Evolutionary conservation across 2,329 filamentous ascomycete species (phyloP), one percentile per base, ranked within the genome.

Genomic region (Claviceps maximensis): DNA sequence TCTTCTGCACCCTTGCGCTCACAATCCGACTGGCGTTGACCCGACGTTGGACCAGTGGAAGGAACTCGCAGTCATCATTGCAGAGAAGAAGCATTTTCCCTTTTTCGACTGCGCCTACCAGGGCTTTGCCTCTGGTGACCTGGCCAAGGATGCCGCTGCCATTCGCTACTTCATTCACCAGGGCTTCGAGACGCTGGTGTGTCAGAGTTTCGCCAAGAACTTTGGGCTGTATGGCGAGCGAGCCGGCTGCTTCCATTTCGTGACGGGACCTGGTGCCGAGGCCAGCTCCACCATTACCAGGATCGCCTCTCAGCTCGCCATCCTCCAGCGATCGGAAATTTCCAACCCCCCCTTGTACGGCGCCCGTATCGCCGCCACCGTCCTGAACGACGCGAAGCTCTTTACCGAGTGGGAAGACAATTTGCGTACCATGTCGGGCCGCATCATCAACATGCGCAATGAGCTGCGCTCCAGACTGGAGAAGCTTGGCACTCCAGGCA

Each of bases 21-120:
- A 98, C 76, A 98, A 98, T 75, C 93, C 93, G 38, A 98, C 93
- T 1, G 93, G 93, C 55, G 90, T 98, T 58, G 93, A 98, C 71
- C 90, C 90, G 8, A 95, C 90, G 21, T 77, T 86, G 60, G 88
- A 91, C 52, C 93, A 98, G 74, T 98, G 93, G 93, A 88, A 86
- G 69, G 80, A 94, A 72, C 82, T 98, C 57, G 89, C 91, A 51
- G 69, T 76, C 45, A 70, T 95, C 46, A 83, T 97, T 69, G 80
- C 79, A 62, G 70, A 80, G 63, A 89, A 86, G 72, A 80, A 80
- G 58, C 91, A 94, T 70, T 95, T 98, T 74, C 91, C 93, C 63
- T 97, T 98, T 80, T 97, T 98, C 72, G 93, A 98, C 76, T 88
- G 82, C 59, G 93, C 93, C 53, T 98, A 98, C 76, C 93, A 97